Base-by-base conservation (phyloP, 805 yeast genomes). In the Teunomyces cretensis region DNA sequence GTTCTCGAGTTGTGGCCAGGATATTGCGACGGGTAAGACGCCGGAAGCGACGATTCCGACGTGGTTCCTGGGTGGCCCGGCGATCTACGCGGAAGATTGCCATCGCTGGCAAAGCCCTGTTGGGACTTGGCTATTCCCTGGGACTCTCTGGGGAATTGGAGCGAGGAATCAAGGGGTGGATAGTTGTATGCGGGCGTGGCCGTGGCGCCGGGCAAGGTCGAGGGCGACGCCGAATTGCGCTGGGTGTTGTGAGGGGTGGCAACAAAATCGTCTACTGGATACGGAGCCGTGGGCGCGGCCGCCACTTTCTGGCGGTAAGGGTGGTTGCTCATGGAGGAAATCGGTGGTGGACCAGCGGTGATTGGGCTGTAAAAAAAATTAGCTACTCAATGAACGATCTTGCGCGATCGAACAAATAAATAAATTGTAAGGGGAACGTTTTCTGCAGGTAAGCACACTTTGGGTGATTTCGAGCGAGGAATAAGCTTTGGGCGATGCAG, bases 241-340 rank as follows among this genome's bases (percentile, higher is more conserved):
- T 26, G 28, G 28, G 9, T 26, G 28, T 26, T 26, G 28, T 26
- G 28, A 9, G 28, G 12, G 9, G 28, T 26, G 28, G 3, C 28
- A 9, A 19, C 28, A 26, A 11, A 9, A 9, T 11, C 28, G 28
- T 26, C 28, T 5, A 26, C 12, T 26, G 28, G 28, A 11, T 26
- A 26, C 15, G 33, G 33, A n/a, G 33, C 33, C 4, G 17, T 13
- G 4, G 33, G 12, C 17, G 15, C 17, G 17, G 37, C 41, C 13
- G 50, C 51, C 16, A 43, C 51, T 48, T 52, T 60, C 42, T 62
- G 64, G 43, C 65, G 64, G 49, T 62, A 62, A 19, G 67, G 65
- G 44, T 62, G 65, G 36, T 22, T 39, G 22, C 26, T 15, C 41
- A 27, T 37, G 40, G 32, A 16, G n/a, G 19, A 36, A 36, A 36